phyloP scores from a whole-genome alignment of 164 flowering plant genomes.

The Cinnamomum chago region DNA sequence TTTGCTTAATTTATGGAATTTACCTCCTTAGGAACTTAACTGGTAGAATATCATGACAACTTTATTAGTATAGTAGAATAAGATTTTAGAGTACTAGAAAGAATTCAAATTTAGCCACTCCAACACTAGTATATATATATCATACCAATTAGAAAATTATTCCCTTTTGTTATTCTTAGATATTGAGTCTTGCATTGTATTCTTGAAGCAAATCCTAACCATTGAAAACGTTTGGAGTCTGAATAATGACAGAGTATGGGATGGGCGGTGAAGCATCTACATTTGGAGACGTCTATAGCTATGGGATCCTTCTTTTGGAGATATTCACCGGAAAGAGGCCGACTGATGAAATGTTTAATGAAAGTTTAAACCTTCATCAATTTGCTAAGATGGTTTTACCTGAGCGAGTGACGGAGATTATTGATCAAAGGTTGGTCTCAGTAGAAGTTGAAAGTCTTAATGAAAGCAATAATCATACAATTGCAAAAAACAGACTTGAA shows the following conservation, averaged over 20 bases:
- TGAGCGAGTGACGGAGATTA: not conserved
- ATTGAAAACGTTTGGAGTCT: not conserved
- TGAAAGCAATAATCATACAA: not conserved
- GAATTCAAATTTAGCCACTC: no score
- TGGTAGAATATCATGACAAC: no score
- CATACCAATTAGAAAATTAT: no score
- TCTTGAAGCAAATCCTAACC: no score
- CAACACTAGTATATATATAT: no score
- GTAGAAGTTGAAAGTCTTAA: not conserved
- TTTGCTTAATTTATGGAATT: no score
- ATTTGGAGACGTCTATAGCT: not conserved
- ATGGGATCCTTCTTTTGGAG: slow-evolving; percentile 2
- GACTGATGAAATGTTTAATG: not conserved
- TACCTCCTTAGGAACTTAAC: no score
- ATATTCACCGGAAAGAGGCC: not conserved
- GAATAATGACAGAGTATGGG: not conserved
- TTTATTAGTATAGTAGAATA: no score
- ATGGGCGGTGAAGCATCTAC: not conserved
- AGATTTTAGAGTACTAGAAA: no score
- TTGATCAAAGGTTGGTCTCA: not conserved
- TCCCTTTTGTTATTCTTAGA: no score
- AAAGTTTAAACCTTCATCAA: not conserved
- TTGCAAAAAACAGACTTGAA: not conserved
- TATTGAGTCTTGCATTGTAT: no score
- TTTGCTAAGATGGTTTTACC: not conserved